phyloP scores from a whole-genome alignment of 768 basidiomycete species.

The Tylopilus plumbeoviolaceoides region DNA sequence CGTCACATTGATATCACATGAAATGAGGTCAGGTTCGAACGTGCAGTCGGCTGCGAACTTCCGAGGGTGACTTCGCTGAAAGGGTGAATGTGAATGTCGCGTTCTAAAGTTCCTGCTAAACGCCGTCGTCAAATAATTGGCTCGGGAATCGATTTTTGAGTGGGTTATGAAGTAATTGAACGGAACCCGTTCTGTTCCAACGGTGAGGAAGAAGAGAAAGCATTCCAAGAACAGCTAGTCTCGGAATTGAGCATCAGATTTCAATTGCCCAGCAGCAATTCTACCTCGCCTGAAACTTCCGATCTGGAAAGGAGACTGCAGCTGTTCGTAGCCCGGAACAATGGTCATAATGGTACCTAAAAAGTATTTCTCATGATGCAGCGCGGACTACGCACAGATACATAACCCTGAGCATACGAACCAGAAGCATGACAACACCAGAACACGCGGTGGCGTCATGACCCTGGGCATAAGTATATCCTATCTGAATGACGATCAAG shows the following conservation, averaged over 20 bases:
- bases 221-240: neutral
- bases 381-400: constrained; percentile 16
- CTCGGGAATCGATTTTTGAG: neutral
- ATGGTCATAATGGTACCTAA: neutral
- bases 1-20: constrained; percentile 11
- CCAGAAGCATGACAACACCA: constrained; percentile 3
- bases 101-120: constrained; percentile 7
- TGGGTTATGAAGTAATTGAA: constrained; percentile 7
- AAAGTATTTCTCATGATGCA: constrained; percentile 17
- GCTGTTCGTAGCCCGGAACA: neutral
- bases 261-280: neutral
- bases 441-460: constrained; percentile 25
- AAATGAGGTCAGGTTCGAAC: constrained; percentile 16
- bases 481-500: constrained; percentile 8
- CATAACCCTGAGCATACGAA: constrained; percentile 21
- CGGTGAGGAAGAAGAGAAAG: constrained; percentile 4
- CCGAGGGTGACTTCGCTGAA: constrained; percentile 7
- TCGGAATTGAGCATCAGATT: neutral
- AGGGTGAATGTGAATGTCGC: constrained; percentile 6
- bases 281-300: too few species aligned
- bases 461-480: constrained; percentile 8
- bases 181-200: constrained; percentile 7
- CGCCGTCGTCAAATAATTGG: constrained; percentile 11
- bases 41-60: constrained; percentile 15
- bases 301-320: neutral